phyloP scores from a whole-genome alignment of 768 basidiomycete species.

The Boletellus ananas region DNA sequence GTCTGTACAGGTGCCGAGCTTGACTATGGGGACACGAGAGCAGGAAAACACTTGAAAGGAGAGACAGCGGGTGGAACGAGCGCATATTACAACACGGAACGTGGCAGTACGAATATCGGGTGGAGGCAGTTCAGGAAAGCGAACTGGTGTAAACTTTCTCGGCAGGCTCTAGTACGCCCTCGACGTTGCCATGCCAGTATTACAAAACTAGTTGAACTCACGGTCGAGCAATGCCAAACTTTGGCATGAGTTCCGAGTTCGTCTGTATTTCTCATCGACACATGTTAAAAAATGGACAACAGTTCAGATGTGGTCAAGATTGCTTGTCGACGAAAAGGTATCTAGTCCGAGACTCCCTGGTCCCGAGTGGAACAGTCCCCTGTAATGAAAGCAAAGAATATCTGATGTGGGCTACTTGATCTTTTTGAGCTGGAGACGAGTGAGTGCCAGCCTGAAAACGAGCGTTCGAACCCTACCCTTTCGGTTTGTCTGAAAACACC shows the following conservation, averaged over 20 bases:
- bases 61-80: constrained; percentile 22
- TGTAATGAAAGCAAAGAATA: too few relatives aligned
- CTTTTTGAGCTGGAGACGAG: constrained; percentile 48
- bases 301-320: not conserved
- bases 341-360: constrained; percentile 6
- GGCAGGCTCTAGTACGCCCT: not conserved
- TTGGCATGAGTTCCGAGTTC: too few relatives aligned
- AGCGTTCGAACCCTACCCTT: constrained; percentile 48
- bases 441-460: constrained; percentile 6
- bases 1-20: constrained; percentile 5
- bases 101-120: not conserved
- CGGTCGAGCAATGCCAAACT: not conserved
- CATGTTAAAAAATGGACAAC: not conserved
- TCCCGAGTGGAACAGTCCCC: not conserved
- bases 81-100: constrained; percentile 22
- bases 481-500: constrained; percentile 80
- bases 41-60: constrained; percentile 21
- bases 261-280: too few relatives aligned
- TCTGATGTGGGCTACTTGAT: constrained; percentile 45
- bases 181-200: too few relatives aligned
- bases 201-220: not conserved
- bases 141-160: not conserved
- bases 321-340: constrained; percentile 13
- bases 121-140: not conserved
- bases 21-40: constrained; percentile 9